Evolutionary conservation across 2,329 filamentous ascomycete species (phyloP), one percentile per base, ranked within the genome.

Genomic region (Aureobasidium melanogenum): DNA sequence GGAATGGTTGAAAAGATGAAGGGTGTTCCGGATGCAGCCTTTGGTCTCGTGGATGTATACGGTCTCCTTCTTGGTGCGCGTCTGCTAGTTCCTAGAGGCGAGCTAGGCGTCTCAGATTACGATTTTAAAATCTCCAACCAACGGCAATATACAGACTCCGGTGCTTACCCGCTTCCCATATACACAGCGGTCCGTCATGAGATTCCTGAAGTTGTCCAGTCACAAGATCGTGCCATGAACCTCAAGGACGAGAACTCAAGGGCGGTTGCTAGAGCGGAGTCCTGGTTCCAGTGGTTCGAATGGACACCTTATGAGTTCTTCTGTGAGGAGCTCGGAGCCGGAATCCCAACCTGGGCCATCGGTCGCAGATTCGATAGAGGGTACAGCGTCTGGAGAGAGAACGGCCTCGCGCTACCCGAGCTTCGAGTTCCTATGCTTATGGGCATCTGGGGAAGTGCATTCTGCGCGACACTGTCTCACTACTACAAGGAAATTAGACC

Each of bases 211-310:
- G 73, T 85, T 8, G 80, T 81, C 47, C 75, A 76, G 46, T 69
- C 36, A 51, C 65, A 74, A 1, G 69, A 67, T 66, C 55, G 65
- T 64, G 38, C 65, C 62, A 26, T 70, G 64, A 63, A 72, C 68
- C 63, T 68, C 2, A 76, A 79, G 63, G 77, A 74, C 39, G 76
- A 79, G 62, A 59, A 24, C 7, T 48, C 43, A 7, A 39, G 32
- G 43, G 56, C 56, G 15, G 30, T 48, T 6, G 79, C 81, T 4
- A 75, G 74, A 60, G 75, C 81, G 63, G 88, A 95, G 69, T 82
- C 91, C 2, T 97, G 92, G 89, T 99, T 97, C 68, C 93, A 99
- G 69, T 97, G 94, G 93, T 97, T 94, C 67, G 94, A 99, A 70
- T 88, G 93, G 68, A 95, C 91, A 0, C 93, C 93, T 0, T 97